A percentile compares a stretch with the other conserved stretches of the same genome.
Evolutionary conservation across 2,329 filamentous ascomycete genomes (phyloP).

Genomic region (Albophoma yamanashiensis): DNA sequence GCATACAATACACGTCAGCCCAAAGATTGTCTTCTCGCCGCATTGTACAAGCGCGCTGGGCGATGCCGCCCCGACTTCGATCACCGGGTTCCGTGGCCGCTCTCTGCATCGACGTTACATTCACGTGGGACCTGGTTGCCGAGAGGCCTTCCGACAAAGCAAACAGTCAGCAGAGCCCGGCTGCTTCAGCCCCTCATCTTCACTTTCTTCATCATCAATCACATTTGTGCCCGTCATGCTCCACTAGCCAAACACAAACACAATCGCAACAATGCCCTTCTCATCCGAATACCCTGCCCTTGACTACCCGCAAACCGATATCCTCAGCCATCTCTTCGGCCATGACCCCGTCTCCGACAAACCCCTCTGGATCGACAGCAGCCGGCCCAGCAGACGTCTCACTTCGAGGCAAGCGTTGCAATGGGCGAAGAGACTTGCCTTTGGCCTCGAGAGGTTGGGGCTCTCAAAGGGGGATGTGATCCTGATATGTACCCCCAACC

Average conservation of each 20-base stretch:
- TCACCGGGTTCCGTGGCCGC: too few relatives aligned
- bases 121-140: background rate
- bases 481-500: slow-evolving; percentile 42
- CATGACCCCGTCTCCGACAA: slow-evolving; percentile 21
- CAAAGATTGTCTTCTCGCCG: too few relatives aligned
- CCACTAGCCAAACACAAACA: background rate
- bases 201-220: background rate
- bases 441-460: slow-evolving; percentile 34
- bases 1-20: too few relatives aligned
- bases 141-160: too few relatives aligned
- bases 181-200: background rate
- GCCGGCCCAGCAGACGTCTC: slow-evolving; percentile 29
- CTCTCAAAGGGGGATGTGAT: slow-evolving; percentile 38
- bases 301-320: slow-evolving; percentile 33
- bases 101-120: background rate
- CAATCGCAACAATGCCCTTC: slow-evolving; percentile 24
- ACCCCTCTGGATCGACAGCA: slow-evolving; percentile 43
- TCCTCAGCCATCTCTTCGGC: slow-evolving; percentile 19
- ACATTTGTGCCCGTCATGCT: background rate
- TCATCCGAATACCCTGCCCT: slow-evolving; percentile 29
- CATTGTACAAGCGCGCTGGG: too few relatives aligned
- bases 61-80: too few relatives aligned
- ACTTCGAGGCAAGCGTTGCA: slow-evolving; percentile 34
- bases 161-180: too few relatives aligned
- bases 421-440: slow-evolving; percentile 41